A percentile compares a stretch with the other conserved stretches of the same genome.
phyloP scores from a whole-genome alignment of 225 moss, liverwort and hornwort genomes.

The Anthoceros angustus region DNA sequence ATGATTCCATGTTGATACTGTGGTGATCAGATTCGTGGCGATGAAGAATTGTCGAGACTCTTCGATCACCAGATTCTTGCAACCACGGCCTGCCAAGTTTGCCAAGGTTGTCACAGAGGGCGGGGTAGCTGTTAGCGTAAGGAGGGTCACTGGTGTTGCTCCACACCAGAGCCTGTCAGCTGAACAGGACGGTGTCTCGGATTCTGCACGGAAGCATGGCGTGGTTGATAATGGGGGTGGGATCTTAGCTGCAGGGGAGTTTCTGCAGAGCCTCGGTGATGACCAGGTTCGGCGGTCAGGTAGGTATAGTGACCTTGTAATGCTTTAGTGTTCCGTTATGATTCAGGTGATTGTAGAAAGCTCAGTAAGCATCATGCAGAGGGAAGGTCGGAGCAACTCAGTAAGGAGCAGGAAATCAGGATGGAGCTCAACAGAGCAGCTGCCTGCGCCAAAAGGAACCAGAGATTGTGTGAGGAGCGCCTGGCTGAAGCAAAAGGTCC shows the following conservation, averaged over 20 bases:
- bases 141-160: neutral
- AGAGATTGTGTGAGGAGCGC: constrained; percentile 57
- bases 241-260: too few species aligned
- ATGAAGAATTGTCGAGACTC: neutral
- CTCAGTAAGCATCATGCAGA: too few species aligned
- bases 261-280: too few species aligned
- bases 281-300: too few species aligned
- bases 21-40: neutral
- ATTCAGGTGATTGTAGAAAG: too few species aligned
- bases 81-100: neutral
- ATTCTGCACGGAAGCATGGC: neutral
- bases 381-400: constrained; percentile 9
- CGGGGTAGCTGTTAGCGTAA: neutral
- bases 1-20: neutral
- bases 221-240: too few species aligned
- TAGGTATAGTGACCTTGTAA: too few species aligned
- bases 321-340: too few species aligned
- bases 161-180: neutral
- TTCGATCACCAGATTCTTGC: neutral
- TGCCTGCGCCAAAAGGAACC: constrained; percentile 53
- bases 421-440: constrained; percentile 77
- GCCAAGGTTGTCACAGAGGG: neutral
- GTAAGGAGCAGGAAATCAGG: constrained; percentile 59
- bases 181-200: neutral
- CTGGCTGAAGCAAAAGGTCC: constrained; percentile 39